Conservation (phyloP, 2,329 filamentous ascomycete genomes). For the Ophiostoma piceae region DNA sequence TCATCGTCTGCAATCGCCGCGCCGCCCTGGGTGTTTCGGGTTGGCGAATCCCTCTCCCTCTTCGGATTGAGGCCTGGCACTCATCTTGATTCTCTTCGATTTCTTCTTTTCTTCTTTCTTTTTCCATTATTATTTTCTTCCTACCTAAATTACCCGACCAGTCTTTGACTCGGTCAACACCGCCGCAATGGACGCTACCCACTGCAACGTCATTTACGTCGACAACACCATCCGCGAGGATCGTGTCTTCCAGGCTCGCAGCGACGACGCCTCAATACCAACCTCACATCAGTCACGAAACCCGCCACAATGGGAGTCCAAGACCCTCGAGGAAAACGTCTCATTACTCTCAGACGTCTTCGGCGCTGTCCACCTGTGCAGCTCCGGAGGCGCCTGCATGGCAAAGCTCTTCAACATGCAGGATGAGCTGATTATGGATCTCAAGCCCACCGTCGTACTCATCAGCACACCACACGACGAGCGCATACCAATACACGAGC, state of each 20-base stretch:
- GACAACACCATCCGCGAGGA: slow-evolving; percentile 49
- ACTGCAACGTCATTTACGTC: slow-evolving; percentile 57
- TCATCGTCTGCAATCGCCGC: slow-evolving; percentile 22
- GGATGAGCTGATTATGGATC: slow-evolving; percentile 47
- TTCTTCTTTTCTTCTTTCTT: neutral
- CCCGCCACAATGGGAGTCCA: slow-evolving; percentile 33
- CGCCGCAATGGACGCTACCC: slow-evolving; percentile 53
- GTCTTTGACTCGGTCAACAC: slow-evolving; percentile 54
- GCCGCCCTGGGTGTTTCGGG: slow-evolving; percentile 27
- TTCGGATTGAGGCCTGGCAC: slow-evolving; percentile 15
- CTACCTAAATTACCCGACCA: slow-evolving; percentile 40
- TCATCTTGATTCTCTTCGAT: neutral
- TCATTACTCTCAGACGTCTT: slow-evolving; percentile 50
- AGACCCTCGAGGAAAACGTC: slow-evolving; percentile 44
- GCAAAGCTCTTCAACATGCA: slow-evolving; percentile 50
- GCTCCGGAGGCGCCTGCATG: slow-evolving; percentile 50
- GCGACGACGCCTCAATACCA: slow-evolving; percentile 27
- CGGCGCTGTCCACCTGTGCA: slow-evolving; percentile 51
- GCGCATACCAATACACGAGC: slow-evolving; percentile 36
- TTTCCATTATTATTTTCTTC: neutral
- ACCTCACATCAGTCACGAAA: neutral
- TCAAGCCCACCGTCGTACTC: slow-evolving; percentile 53
- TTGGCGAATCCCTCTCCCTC: slow-evolving; percentile 26
- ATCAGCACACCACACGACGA: slow-evolving; percentile 53
- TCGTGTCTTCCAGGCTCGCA: slow-evolving; percentile 38